Conservation (phyloP, 306 rosid genomes). For the Gastrolobium bilobum region DNA sequence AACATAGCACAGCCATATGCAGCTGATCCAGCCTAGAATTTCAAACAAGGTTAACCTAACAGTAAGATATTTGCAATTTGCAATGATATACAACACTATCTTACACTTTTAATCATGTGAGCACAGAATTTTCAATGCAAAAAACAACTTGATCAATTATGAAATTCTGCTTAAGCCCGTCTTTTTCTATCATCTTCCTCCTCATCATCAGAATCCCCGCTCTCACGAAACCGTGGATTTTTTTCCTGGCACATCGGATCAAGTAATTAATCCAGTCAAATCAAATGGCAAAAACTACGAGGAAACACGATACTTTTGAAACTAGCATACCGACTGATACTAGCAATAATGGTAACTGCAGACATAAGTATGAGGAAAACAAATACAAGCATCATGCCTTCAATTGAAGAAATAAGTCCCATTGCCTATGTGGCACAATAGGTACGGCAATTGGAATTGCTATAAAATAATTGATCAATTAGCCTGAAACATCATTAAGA, state of each 20-base stretch:
- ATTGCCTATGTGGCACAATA: neutral
- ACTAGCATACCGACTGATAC: constrained; percentile 5
- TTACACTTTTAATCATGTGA: constrained; percentile 38
- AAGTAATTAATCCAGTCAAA: constrained; percentile 35
- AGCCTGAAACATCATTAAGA: constrained; percentile 20
- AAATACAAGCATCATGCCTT: constrained; percentile 18
- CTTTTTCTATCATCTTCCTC: constrained; percentile 87
- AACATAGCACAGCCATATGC: constrained; percentile 1
- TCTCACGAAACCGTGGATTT: constrained; percentile 97
- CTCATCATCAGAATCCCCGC: constrained; percentile 96
- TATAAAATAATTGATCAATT: constrained; percentile 25
- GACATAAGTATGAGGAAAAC: constrained; percentile 6
- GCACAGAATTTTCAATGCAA: constrained; percentile 5
- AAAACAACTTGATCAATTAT: constrained; percentile 22
- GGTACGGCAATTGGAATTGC: constrained; percentile 34
- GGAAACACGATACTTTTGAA: neutral
- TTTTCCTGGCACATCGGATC: constrained; percentile 71
- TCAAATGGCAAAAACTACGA: neutral
- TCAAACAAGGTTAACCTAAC: constrained; percentile 24
- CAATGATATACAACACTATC: constrained; percentile 43
- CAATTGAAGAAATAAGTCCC: constrained; percentile 25
- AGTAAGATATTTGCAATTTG: constrained; percentile 19
- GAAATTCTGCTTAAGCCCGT: constrained; percentile 50
- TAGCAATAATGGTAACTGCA: neutral
- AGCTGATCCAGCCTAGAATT: constrained; percentile 42